Base-by-base conservation (phyloP, 2,329 filamentous ascomycete genomes). In the Fusarium tanahbumbuense region DNA sequence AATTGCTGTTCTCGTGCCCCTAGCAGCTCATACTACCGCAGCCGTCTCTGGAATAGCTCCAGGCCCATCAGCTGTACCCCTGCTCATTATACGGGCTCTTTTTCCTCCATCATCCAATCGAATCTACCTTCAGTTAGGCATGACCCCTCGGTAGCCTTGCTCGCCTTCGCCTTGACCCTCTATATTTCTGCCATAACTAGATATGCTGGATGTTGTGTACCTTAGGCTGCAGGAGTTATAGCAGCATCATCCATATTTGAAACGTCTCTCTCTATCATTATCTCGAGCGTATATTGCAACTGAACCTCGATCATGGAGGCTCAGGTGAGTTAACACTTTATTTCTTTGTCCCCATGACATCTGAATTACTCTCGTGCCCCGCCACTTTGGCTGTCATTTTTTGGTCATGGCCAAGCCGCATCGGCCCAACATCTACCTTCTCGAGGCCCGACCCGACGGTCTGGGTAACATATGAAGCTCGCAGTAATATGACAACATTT, bases 201-300 rank as follows among this genome's bases (percentile, higher is more conserved):
- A 30, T 30, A 83, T 83, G 81, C 78, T 82, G 80, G 70, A 82
- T 82, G 80, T 75, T 79, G 75, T 71, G 66, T 75, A 68, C 76
- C 76, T 77, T 75, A 78, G 75, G 81, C 81, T 83, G 81, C 81
- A 79, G 68, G 77, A 76, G 72, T 80, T 79, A 80, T 83, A 83
- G 81, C 81, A 82, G 81, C 81, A 73, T 77, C 73, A 56, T 64
- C 54, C 73, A 68, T 61, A 66, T 64, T 68, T 61, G 55, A 59
- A 68, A 58, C 44, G 32, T 23, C 28, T 56, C 42, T 37, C 46
- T 45, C 30, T 45, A 46, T 42, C 48, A 27, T 44, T 48, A 37
- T 27, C 27, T 49, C 27, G 45, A 45, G 58, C 64, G 40, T 55
- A 45, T 48, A 27, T 47, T 55, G 41, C 57, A 72, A 71, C 75